A percentile compares a stretch with the other conserved stretches of the same genome.
Evolutionary conservation across 208 protist species (phyloP).

Genomic region (Acanthamoeba lugdunensis): DNA sequence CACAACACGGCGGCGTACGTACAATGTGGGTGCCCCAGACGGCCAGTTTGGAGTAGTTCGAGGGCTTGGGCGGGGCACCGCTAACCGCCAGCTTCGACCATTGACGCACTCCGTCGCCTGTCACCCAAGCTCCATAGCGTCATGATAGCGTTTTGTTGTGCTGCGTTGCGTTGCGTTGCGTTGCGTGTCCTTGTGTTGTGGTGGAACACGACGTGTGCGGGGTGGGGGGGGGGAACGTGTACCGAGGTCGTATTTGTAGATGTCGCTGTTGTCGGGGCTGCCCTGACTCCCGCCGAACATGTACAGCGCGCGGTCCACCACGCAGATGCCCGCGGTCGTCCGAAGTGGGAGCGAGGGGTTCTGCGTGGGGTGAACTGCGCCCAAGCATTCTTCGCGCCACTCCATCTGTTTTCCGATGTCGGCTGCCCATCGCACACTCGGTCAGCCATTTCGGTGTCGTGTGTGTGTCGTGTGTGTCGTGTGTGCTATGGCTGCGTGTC

Average conservation of each 20-base stretch:
- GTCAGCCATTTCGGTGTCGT: background rate
- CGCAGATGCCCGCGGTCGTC: background rate
- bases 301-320: background rate
- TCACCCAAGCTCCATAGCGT: background rate
- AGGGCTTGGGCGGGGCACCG: background rate
- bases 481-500: background rate
- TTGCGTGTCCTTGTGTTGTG: background rate
- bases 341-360: background rate
- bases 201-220: background rate
- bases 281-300: background rate
- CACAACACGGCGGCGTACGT: background rate
- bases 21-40: background rate
- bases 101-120: background rate
- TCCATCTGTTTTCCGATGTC: background rate
- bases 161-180: no score
- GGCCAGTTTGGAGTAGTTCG: slow-evolving; percentile 2
- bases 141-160: background rate
- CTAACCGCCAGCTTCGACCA: background rate
- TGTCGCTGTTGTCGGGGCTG: background rate
- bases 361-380: background rate
- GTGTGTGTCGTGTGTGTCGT: background rate
- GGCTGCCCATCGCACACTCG: background rate
- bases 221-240: background rate
- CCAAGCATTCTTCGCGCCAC: background rate
- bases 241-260: slow-evolving; percentile 31